Conservation (phyloP, 116 monocot species). For the Zostera marina region DNA sequence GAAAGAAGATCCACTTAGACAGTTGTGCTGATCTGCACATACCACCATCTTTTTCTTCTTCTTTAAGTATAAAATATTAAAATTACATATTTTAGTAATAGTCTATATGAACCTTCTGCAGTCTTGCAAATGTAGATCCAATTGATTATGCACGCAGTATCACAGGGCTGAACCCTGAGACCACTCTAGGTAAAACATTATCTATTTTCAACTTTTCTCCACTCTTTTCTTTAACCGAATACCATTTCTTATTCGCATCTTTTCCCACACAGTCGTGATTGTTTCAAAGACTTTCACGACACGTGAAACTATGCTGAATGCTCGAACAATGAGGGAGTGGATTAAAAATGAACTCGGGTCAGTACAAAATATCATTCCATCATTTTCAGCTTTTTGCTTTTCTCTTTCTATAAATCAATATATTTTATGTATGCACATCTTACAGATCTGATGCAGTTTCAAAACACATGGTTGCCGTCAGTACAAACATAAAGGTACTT, state of each 20-base stretch:
- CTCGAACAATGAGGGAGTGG: slow-evolving; percentile 89
- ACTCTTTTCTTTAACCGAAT: background rate
- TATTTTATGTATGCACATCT: background rate
- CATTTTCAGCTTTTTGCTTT: background rate
- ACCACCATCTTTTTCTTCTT: background rate
- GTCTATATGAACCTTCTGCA: slow-evolving; percentile 8
- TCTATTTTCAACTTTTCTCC: background rate
- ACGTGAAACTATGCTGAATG: slow-evolving; percentile 98
- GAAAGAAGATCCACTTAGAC: slow-evolving; percentile 1
- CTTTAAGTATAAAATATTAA: background rate
- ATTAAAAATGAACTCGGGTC: slow-evolving; percentile 76
- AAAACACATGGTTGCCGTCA: slow-evolving; percentile 98
- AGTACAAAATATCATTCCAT: slow-evolving; percentile 9
- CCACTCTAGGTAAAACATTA: slow-evolving; percentile 58
- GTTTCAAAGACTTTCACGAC: slow-evolving; percentile 98
- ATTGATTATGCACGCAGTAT: slow-evolving; percentile 75
- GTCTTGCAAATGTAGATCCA: slow-evolving; percentile 98
- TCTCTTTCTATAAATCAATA: background rate
- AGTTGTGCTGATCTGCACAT: background rate
- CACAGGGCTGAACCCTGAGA: slow-evolving; percentile 76
- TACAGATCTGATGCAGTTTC: slow-evolving; percentile 69
- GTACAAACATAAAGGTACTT: slow-evolving; percentile 77
- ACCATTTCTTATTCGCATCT: background rate
- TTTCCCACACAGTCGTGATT: slow-evolving; percentile 52
- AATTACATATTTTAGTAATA: background rate